Conservation (phyloP, 2,329 filamentous ascomycete species). For the Diplodia intermedia region DNA sequence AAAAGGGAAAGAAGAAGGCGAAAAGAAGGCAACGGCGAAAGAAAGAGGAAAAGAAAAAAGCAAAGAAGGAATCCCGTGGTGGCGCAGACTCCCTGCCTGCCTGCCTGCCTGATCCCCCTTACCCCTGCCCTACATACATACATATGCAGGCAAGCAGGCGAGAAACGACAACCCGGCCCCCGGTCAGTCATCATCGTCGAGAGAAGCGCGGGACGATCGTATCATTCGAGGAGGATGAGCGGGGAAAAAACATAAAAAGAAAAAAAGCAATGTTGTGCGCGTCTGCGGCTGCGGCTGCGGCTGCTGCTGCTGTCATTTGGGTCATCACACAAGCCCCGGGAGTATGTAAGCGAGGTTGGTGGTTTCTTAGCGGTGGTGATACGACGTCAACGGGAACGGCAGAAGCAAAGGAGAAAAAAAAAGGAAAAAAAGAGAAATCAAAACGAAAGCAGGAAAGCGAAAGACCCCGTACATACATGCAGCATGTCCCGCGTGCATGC, state of each 20-base stretch:
- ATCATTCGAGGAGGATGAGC: neutral
- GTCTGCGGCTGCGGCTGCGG: too few relatives aligned
- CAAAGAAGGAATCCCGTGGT: too few relatives aligned
- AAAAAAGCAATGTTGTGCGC: neutral
- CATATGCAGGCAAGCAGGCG: too few relatives aligned
- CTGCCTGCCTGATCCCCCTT: too few relatives aligned
- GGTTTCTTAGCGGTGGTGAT: neutral
- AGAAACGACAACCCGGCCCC: too few relatives aligned
- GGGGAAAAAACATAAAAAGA: neutral
- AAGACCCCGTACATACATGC: neutral
- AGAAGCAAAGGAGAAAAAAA: neutral
- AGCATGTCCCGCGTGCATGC: neutral
- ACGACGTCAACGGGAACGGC: neutral
- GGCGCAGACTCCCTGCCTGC: too few relatives aligned
- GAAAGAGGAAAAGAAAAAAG: too few relatives aligned
- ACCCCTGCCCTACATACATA: too few relatives aligned
- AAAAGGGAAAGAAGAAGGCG: too few relatives aligned
- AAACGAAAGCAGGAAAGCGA: neutral
- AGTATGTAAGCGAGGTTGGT: conserved; percentile 10
- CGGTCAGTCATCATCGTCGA: too few relatives aligned
- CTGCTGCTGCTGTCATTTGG: neutral
- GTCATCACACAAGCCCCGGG: conserved; percentile 16
- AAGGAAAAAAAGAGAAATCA: neutral
- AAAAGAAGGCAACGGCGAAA: too few relatives aligned
- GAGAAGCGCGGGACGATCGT: neutral